A percentile compares a stretch with the other conserved stretches of the same genome.
Evolutionary conservation across 306 rosid genomes (phyloP).

Genomic region (Coriaria nepalensis): DNA sequence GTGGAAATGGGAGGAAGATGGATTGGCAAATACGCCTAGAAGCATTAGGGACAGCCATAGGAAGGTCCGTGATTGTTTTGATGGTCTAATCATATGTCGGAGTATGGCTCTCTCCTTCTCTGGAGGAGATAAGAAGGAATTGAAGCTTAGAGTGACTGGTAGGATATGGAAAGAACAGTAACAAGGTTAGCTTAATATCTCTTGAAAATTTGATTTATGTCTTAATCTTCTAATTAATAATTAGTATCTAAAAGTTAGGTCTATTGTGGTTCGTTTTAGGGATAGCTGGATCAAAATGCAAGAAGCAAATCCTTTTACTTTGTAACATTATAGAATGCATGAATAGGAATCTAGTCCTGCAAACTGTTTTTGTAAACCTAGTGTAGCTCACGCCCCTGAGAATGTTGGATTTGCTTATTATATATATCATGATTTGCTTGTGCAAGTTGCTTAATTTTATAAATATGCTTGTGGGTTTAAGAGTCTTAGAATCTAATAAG

Average conservation of each 20-base stretch:
- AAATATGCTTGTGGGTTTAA: no score
- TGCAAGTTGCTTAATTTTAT: no score
- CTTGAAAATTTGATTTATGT: constrained; percentile 5
- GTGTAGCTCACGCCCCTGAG: no score
- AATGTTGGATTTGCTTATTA: no score
- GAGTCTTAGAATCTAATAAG: no score
- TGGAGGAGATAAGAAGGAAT: constrained; percentile 58
- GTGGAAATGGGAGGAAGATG: constrained; percentile 89
- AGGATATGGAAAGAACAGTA: constrained; percentile 90
- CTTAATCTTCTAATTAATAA: not conserved
- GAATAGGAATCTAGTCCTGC: no score
- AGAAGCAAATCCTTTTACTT: constrained; percentile 83
- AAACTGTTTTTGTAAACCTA: no score
- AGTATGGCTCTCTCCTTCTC: constrained; percentile 89
- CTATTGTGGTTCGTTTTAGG: constrained; percentile 14
- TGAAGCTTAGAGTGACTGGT: constrained; percentile 79
- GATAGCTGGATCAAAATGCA: constrained; percentile 27
- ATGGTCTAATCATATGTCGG: constrained; percentile 78
- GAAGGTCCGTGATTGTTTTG: constrained; percentile 82
- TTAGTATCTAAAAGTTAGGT: not conserved
- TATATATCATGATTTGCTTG: no score
- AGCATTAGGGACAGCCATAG: constrained; percentile 84
- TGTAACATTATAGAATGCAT: not conserved
- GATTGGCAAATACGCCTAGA: constrained; percentile 80
- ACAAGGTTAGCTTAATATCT: constrained; percentile 7